Percentiles rank a stretch among this genome's conserved stretches.
Evolutionary conservation across 2,329 filamentous ascomycete species (phyloP).

Genomic region (Aspergillus sp.): DNA sequence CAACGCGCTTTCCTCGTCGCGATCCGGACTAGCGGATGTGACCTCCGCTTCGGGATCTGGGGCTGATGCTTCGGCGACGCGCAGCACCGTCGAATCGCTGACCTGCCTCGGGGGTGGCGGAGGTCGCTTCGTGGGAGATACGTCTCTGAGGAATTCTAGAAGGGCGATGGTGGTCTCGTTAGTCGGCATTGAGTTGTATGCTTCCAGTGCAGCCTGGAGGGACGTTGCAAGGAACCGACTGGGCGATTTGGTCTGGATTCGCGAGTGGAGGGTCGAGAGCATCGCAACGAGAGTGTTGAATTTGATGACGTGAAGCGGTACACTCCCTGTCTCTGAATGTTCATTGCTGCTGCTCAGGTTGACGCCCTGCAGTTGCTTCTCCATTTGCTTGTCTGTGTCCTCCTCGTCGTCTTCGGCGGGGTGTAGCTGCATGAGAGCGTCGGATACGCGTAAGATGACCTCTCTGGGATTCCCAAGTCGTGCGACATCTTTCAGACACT

Average conservation of each 20-base stretch:
- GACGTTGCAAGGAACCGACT: slow-evolving; percentile 65
- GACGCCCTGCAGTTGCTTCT: not conserved
- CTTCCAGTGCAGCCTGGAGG: slow-evolving; percentile 60
- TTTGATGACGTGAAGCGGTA: slow-evolving; percentile 31
- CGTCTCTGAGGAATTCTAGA: slow-evolving; percentile 57
- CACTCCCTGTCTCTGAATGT: slow-evolving; percentile 6
- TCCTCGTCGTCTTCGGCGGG: slow-evolving; percentile 41
- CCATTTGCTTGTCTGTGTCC: slow-evolving; percentile 22
- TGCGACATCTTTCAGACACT: slow-evolving; percentile 62
- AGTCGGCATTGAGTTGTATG: slow-evolving; percentile 57
- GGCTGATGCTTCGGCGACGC: slow-evolving; percentile 37
- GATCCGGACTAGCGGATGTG: slow-evolving; percentile 37
- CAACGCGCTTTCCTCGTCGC: slow-evolving; percentile 50
- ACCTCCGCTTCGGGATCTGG: slow-evolving; percentile 60
- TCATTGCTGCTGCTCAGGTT: slow-evolving; percentile 20
- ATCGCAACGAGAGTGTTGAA: slow-evolving; percentile 50
- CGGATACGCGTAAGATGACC: slow-evolving; percentile 63
- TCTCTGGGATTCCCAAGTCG: slow-evolving; percentile 63
- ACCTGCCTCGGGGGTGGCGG: slow-evolving; percentile 58
- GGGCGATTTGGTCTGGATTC: slow-evolving; percentile 64
- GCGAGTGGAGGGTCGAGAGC: slow-evolving; percentile 58
- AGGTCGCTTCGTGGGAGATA: slow-evolving; percentile 59
- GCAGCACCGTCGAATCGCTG: slow-evolving; percentile 47
- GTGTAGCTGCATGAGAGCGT: slow-evolving; percentile 58
- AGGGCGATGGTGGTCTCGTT: slow-evolving; percentile 58